Evolutionary conservation across 2,329 filamentous ascomycete species (phyloP).

Genomic region (Xylariaceae sp.): DNA sequence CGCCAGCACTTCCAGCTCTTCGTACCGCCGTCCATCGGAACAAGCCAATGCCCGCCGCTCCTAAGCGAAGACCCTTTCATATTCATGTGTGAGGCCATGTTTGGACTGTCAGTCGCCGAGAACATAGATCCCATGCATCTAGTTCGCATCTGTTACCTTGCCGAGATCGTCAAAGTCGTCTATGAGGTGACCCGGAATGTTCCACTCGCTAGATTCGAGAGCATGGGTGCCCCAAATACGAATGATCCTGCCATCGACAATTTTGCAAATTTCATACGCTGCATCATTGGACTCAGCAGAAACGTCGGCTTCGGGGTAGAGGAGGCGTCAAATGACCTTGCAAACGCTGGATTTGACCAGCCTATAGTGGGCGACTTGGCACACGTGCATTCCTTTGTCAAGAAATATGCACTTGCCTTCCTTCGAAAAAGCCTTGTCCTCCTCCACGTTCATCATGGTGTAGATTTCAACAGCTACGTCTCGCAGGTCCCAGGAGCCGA

Average conservation of each 20-base stretch:
- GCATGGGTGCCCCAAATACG: slow-evolving; percentile 38
- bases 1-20: slow-evolving; percentile 74
- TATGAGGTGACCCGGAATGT: slow-evolving; percentile 53
- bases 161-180: slow-evolving; percentile 81
- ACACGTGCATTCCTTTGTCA: slow-evolving; percentile 56
- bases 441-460: slow-evolving; percentile 79
- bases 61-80: slow-evolving; percentile 67
- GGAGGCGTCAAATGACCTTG: slow-evolving; percentile 31
- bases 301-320: slow-evolving; percentile 35
- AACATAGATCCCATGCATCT: slow-evolving; percentile 72
- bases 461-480: slow-evolving; percentile 73
- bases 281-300: slow-evolving; percentile 42
- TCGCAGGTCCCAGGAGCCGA: slow-evolving; percentile 59
- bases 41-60: slow-evolving; percentile 48
- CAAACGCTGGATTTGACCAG: slow-evolving; percentile 49
- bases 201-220: slow-evolving; percentile 42
- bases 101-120: slow-evolving; percentile 62
- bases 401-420: slow-evolving; percentile 84
- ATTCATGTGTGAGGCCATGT: slow-evolving; percentile 74
- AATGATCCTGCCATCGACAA: slow-evolving; percentile 45
- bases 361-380: slow-evolving; percentile 48
- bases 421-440: slow-evolving; percentile 79
- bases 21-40: slow-evolving; percentile 49
- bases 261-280: slow-evolving; percentile 51
- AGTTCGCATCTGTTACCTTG: slow-evolving; percentile 79